Evolutionary conservation across 2,329 filamentous ascomycete genomes (phyloP).

Genomic region (Aphanoascus verrucosus): DNA sequence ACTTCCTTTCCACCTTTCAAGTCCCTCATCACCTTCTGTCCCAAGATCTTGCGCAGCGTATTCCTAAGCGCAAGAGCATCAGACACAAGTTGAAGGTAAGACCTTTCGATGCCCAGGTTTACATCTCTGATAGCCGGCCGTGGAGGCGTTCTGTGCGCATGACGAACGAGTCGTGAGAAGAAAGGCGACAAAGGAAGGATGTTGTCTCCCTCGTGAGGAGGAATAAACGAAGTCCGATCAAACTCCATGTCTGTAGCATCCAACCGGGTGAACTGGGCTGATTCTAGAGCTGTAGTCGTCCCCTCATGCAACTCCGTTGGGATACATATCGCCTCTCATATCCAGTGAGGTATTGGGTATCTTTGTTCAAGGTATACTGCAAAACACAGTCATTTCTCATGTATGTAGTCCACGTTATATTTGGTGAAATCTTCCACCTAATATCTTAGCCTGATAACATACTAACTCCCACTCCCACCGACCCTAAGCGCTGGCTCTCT

Average conservation of each 20-base stretch:
- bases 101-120: slow-evolving; percentile 15
- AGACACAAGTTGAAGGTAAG: slow-evolving; percentile 15
- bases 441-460: no score
- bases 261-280: not conserved
- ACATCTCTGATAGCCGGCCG: slow-evolving; percentile 18
- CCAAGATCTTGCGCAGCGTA: slow-evolving; percentile 8
- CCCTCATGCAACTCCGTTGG: not conserved
- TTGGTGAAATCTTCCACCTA: no score
- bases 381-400: not conserved
- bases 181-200: slow-evolving; percentile 23
- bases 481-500: not conserved
- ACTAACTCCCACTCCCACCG: not conserved
- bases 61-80: slow-evolving; percentile 15
- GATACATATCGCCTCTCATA: no score
- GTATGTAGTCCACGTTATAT: no score
- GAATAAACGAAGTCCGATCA: slow-evolving; percentile 18
- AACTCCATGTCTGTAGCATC: slow-evolving; percentile 11
- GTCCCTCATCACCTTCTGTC: slow-evolving; percentile 10
- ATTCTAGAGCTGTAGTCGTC: not conserved
- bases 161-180: slow-evolving; percentile 21
- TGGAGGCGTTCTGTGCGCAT: slow-evolving; percentile 19
- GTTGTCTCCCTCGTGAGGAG: slow-evolving; percentile 20
- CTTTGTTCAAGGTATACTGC: not conserved
- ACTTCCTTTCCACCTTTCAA: slow-evolving; percentile 17
- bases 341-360: no score